These are phyloP conservation scores for Cladophialophora bantiana DNA, from an alignment of 2,329 filamentous ascomycete species.

Conservation along the genomic window DNA sequence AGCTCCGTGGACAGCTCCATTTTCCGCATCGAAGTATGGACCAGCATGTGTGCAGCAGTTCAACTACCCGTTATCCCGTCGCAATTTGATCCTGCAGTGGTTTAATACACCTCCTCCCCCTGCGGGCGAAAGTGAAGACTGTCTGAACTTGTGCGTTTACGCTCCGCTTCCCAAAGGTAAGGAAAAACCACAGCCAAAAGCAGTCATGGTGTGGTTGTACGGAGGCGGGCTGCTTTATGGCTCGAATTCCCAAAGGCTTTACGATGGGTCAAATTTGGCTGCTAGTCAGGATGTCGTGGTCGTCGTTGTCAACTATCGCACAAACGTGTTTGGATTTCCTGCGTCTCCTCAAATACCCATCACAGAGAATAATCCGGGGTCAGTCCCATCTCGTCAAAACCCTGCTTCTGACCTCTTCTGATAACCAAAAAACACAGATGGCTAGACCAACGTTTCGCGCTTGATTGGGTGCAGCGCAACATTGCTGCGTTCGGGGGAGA, in stretches of 20 bases:
- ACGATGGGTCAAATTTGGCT: constrained; percentile 43
- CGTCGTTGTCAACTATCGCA: constrained; percentile 46
- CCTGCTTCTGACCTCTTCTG: not conserved
- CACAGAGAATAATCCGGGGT: constrained; percentile 44
- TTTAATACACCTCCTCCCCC: constrained; percentile 33
- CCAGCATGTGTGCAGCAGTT: constrained; percentile 43
- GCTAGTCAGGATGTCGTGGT: constrained; percentile 48
- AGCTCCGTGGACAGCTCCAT: constrained; percentile 29
- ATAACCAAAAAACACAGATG: not conserved
- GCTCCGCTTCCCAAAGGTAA: constrained; percentile 43
- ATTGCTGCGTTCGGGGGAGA: constrained; percentile 47
- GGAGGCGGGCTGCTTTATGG: constrained; percentile 48
- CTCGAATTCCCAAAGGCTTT: constrained; percentile 40
- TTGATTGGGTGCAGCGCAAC: constrained; percentile 48
- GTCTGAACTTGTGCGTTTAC: constrained; percentile 52
- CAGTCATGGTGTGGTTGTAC: constrained; percentile 52
- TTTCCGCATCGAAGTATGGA: constrained; percentile 39
- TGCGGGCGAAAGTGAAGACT: constrained; percentile 47
- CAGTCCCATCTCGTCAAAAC: not conserved
- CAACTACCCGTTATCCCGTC: constrained; percentile 25
- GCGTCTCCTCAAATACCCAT: constrained; percentile 45
- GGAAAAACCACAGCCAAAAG: constrained; percentile 23
- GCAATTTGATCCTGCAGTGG: constrained; percentile 37
- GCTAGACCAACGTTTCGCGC: constrained; percentile 55
- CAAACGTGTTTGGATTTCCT: constrained; percentile 51